Evolutionary conservation across 163 green algal genomes (phyloP), one percentile per base, ranked within the genome.

Genomic region (Chlamydomonas reinhardtii): DNA sequence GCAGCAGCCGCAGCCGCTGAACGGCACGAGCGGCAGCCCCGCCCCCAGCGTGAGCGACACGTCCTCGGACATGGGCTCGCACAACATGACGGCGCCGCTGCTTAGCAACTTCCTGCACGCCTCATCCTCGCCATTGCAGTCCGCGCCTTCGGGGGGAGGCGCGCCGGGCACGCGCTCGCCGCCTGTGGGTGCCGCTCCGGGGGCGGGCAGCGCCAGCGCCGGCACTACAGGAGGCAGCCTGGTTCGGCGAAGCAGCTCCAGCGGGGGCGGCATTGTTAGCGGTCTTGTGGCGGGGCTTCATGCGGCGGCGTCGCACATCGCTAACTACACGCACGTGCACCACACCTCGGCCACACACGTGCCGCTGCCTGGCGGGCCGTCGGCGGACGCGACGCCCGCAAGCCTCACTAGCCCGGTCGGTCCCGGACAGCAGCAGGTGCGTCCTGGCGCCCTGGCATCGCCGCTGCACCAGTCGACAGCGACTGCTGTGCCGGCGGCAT

Each of bases 51-150:
- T 72, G 15, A 85, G 79, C 34, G 79, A 77, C 52, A 31, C 79
- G 48, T 61, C 66, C 4, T 85, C 78, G 27, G 62, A 34, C 62
- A 12, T 17, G 27, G 27, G 15, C 15, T 35, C 64, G 3, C 32
- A 69, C 6, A 72, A 56, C 79, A 85, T 85, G 79, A 22, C 79
- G 22, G 79, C 79, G 4, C 79, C 79, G 52, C 68, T 85, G 37
- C 73, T 84, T 39, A 84, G 77, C 77, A 84, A 84, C 69, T 84
- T 84, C 48, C 20, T 74, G 77, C 43, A 48, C 20, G 54, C 61
- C 66, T 54, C 43, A 1, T 73, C 66, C 43, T 74, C 77, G 24
- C 76, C 76, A 4, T 66, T 68, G 31, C 77, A 84, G 59, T 65
- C 59, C 14, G 59, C 59, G 59, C 24, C 2, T 8, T 29, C 27